Conservation (phyloP, 805 yeast genomes). For the Kuraishia cidri region DNA sequence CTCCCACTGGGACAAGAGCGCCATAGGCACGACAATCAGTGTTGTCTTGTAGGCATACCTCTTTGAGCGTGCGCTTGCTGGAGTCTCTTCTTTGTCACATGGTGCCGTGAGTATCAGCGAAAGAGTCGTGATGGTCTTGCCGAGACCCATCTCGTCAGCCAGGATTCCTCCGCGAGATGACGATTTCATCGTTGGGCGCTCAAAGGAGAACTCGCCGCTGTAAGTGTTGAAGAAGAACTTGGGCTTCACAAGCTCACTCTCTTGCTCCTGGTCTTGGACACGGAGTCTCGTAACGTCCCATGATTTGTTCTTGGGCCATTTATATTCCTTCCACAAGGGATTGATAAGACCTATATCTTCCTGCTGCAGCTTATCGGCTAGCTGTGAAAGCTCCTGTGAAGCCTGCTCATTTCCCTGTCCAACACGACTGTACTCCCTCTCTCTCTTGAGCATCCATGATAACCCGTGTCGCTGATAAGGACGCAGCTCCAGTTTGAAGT, state of each 20-base stretch:
- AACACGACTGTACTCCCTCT: constrained; percentile 44
- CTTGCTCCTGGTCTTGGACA: neutral
- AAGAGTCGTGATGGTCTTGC: constrained; percentile 82
- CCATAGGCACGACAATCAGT: constrained; percentile 81
- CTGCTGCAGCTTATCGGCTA: constrained; percentile 17
- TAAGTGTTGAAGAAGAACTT: constrained; percentile 69
- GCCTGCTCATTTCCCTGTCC: constrained; percentile 19
- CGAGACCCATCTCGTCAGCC: constrained; percentile 97
- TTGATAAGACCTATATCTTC: constrained; percentile 52
- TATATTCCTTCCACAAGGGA: constrained; percentile 77
- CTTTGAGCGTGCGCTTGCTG: constrained; percentile 7
- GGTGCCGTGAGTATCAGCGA: constrained; percentile 65
- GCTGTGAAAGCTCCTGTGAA: constrained; percentile 10
- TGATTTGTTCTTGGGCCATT: constrained; percentile 52
- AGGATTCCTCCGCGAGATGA: constrained; percentile 74
- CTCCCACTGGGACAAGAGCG: constrained; percentile 87
- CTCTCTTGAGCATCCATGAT: constrained; percentile 85
- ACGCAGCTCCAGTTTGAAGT: constrained; percentile 52
- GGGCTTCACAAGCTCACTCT: neutral
- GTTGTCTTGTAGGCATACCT: constrained; percentile 67
- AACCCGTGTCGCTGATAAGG: constrained; percentile 80
- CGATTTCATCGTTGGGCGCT: constrained; percentile 56
- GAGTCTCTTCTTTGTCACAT: constrained; percentile 24
- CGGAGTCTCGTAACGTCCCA: constrained; percentile 5
- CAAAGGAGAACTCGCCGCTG: constrained; percentile 68